These are phyloP conservation scores for Candida adriatica DNA, from an alignment of 805 yeast species.

Conservation along the genomic window DNA sequence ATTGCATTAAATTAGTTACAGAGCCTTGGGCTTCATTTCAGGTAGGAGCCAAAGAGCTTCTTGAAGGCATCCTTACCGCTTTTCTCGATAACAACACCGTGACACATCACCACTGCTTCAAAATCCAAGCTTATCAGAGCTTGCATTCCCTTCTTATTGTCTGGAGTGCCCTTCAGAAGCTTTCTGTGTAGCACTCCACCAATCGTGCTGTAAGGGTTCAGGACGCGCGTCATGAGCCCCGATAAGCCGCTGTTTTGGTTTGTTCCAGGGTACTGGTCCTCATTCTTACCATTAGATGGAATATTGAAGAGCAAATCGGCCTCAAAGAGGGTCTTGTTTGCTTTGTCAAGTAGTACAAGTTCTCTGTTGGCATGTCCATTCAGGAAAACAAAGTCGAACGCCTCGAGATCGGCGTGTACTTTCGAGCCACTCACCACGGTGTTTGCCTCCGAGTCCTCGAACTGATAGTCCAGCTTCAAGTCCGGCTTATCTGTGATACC, in stretches of 20 bases:
- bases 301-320: constrained; percentile 60
- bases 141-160: constrained; percentile 13
- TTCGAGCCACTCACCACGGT: constrained; percentile 25
- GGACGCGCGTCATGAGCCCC: constrained; percentile 29
- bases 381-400: constrained; percentile 48
- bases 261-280: constrained; percentile 38
- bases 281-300: constrained; percentile 42
- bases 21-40: not conserved
- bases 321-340: constrained; percentile 42
- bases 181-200: constrained; percentile 28
- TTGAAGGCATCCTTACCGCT: constrained; percentile 25
- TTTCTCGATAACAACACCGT: constrained; percentile 49
- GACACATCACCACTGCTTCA: constrained; percentile 47
- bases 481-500: constrained; percentile 32
- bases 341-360: constrained; percentile 41
- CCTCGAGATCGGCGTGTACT: constrained; percentile 34
- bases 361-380: constrained; percentile 57
- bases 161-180: constrained; percentile 14
- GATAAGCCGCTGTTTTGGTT: constrained; percentile 41
- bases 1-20: no score
- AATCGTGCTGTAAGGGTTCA: constrained; percentile 34
- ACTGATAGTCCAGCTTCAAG: constrained; percentile 32
- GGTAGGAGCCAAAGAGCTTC: constrained; percentile 18
- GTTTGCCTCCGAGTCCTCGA: constrained; percentile 31
- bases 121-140: constrained; percentile 33